These are phyloP conservation scores for Eucalyptus sp. DNA, from an alignment of 345 rosid genomes.

Conservation along the genomic window DNA sequence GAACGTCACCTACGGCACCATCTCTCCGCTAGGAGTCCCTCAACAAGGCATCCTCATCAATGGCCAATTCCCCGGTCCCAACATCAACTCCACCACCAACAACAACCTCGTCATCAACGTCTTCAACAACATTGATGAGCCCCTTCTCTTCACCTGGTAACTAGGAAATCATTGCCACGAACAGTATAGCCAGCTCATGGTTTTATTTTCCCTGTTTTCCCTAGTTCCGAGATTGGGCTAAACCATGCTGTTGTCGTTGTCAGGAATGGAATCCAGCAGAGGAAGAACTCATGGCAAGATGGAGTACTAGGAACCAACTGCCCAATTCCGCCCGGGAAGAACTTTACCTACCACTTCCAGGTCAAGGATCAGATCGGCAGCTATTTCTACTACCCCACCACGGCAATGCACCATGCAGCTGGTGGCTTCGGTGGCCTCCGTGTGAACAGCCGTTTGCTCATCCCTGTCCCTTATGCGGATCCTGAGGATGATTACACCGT, in stretches of 20 bases:
- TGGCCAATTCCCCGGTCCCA: constrained; percentile 37
- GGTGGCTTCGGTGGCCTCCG: constrained; percentile 66
- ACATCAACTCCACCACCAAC: constrained; percentile 31
- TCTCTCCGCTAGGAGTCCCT: constrained; percentile 3
- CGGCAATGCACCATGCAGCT: constrained; percentile 52
- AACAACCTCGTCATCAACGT: constrained; percentile 31
- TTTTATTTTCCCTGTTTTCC: neutral
- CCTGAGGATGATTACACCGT: constrained; percentile 14
- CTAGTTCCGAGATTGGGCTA: neutral
- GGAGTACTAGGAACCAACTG: constrained; percentile 74
- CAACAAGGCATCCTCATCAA: constrained; percentile 29
- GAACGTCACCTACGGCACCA: constrained; percentile 8
- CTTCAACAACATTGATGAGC: constrained; percentile 32
- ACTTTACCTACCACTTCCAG: constrained; percentile 61
- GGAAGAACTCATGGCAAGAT: constrained; percentile 81
- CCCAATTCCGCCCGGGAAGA: constrained; percentile 53
- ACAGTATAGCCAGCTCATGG: neutral
- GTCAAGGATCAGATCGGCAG: constrained; percentile 76
- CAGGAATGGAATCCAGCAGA: constrained; percentile 66
- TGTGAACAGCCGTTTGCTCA: constrained; percentile 32
- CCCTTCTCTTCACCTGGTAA: constrained; percentile 37
- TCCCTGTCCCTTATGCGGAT: constrained; percentile 57
- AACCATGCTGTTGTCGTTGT: neutral
- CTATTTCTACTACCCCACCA: constrained; percentile 59
- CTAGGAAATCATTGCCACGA: neutral